These are phyloP conservation scores for Leccinum boreale DNA, from an alignment of 768 basidiomycete species.

Conservation along the genomic window DNA sequence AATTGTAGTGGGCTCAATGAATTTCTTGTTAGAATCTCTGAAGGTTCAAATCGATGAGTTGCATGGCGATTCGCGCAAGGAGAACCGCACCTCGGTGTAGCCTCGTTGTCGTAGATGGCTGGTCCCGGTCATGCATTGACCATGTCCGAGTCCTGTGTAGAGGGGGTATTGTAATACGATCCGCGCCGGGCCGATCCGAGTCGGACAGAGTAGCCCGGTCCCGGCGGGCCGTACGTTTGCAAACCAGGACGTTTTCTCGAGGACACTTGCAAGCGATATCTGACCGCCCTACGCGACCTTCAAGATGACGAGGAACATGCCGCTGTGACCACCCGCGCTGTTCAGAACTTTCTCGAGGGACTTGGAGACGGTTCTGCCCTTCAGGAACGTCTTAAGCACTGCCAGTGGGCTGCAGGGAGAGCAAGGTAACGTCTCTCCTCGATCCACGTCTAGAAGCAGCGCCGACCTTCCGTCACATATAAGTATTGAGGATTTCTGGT, in stretches of 20 bases:
- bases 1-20: too few species aligned
- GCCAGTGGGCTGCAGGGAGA: conserved; percentile 72
- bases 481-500: conserved; percentile 96
- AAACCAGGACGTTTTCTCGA: conserved; percentile 63
- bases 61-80: too few species aligned
- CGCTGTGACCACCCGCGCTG: conserved; percentile 48
- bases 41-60: too few species aligned
- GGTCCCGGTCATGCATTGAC: too few species aligned
- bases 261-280: conserved; percentile 80
- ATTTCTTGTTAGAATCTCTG: too few species aligned
- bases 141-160: too few species aligned
- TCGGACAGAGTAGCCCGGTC: conserved; percentile 1
- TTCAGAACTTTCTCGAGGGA: conserved; percentile 70
- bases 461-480: conserved; percentile 37
- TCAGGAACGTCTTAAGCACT: conserved; percentile 69
- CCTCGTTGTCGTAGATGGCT: too few species aligned
- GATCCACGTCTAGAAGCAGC: neutral
- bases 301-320: conserved; percentile 84
- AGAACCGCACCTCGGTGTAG: too few species aligned
- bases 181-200: too few species aligned
- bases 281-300: conserved; percentile 74
- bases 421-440: conserved; percentile 50
- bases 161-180: too few species aligned
- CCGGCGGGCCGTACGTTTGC: conserved; percentile 45
- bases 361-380: conserved; percentile 69